Evolutionary conservation across 169 alveolate species (phyloP).

Genomic region (Plasmodium inui): DNA sequence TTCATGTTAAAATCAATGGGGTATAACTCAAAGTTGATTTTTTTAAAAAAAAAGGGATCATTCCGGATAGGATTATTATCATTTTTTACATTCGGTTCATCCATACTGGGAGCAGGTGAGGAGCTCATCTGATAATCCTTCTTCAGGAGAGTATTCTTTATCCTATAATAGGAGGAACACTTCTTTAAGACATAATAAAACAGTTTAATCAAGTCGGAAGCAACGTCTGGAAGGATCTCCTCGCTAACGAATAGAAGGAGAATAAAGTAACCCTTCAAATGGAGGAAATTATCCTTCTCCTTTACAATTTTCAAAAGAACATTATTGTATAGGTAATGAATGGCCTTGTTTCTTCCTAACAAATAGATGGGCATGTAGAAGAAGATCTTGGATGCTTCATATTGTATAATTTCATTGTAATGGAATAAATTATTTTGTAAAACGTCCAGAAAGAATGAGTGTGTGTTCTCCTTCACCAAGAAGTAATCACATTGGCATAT

Average conservation of each 20-base stretch:
- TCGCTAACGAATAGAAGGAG: constrained; percentile 45
- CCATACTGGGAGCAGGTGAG: background rate
- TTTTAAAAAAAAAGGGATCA: constrained; percentile 7
- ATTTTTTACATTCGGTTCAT: background rate
- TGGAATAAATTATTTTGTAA: constrained; percentile 69
- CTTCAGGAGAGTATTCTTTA: background rate
- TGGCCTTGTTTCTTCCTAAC: background rate
- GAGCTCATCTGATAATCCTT: background rate
- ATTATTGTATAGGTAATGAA: constrained; percentile 35
- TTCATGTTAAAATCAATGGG: constrained; percentile 70
- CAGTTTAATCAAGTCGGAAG: background rate
- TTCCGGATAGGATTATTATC: background rate
- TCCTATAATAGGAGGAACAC: constrained; percentile 33
- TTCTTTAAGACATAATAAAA: constrained; percentile 32
- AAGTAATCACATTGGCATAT: constrained; percentile 70
- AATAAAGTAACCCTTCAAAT: constrained; percentile 58
- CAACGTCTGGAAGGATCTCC: constrained; percentile 20
- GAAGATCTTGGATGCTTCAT: constrained; percentile 68
- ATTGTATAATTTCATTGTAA: constrained; percentile 74
- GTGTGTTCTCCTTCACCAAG: constrained; percentile 47
- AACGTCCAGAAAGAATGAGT: constrained; percentile 41
- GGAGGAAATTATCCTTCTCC: constrained; percentile 53
- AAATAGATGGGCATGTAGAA: constrained; percentile 64
- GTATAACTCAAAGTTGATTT: constrained; percentile 11
- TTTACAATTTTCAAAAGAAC: constrained; percentile 29